Evolutionary conservation across 331 rosid species (phyloP).

Genomic region (Stylosanthes scabra): DNA sequence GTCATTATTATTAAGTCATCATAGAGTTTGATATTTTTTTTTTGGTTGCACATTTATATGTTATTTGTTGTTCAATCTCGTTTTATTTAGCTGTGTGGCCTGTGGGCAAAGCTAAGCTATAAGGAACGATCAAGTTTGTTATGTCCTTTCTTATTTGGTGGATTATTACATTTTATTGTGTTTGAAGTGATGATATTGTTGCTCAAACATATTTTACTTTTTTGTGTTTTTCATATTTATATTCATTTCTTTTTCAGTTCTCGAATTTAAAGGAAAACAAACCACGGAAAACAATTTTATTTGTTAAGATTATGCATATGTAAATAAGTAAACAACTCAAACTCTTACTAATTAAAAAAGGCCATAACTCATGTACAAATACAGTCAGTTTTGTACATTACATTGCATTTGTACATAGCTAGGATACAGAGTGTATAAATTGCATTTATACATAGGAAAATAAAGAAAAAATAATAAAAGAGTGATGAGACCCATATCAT

Average conservation of each 20-base stretch:
- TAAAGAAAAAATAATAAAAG: no score
- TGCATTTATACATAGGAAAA: no score
- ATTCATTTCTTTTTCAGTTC: background rate
- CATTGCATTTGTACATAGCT: no score
- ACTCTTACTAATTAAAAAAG: no score
- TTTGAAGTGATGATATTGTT: constrained; percentile 14
- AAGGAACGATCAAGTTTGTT: constrained; percentile 24
- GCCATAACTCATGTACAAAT: no score
- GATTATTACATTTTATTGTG: background rate
- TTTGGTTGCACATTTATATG: constrained; percentile 16
- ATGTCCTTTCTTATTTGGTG: constrained; percentile 33
- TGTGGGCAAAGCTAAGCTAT: background rate
- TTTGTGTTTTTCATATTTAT: background rate
- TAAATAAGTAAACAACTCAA: no score
- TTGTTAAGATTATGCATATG: no score
- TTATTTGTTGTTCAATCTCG: constrained; percentile 24
- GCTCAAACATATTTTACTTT: constrained; percentile 27
- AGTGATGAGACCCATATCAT: no score
- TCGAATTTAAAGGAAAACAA: no score
- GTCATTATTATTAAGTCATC: constrained; percentile 36
- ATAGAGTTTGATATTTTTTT: constrained; percentile 32
- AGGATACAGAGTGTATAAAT: no score
- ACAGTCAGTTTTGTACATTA: no score
- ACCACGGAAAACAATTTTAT: background rate
- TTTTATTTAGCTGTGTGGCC: background rate